A percentile compares a stretch with the other conserved stretches of the same genome.
Evolutionary conservation across 2,329 filamentous ascomycete genomes (phyloP).

Genomic region (Trichoderma atrobrunneum): DNA sequence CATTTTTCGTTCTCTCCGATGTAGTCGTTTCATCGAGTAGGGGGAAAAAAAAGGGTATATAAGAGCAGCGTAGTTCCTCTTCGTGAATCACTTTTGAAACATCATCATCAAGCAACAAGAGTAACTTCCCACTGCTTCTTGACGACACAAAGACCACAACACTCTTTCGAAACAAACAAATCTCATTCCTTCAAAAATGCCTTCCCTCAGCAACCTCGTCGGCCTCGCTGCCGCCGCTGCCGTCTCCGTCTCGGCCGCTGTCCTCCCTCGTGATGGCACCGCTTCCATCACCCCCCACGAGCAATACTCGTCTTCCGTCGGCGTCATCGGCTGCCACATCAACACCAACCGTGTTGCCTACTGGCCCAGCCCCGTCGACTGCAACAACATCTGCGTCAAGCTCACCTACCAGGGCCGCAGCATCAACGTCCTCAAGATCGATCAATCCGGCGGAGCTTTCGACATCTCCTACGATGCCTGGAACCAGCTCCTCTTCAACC

Average conservation of each 20-base stretch:
- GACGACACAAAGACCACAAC: background rate
- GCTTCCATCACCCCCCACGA: conserved; percentile 53
- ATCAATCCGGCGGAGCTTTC: conserved; percentile 53
- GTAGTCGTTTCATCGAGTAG: background rate
- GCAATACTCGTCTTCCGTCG: conserved; percentile 54
- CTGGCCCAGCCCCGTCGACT: conserved; percentile 53
- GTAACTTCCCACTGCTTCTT: background rate
- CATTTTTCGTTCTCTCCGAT: background rate
- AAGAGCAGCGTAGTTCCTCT: background rate
- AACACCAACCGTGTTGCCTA: conserved; percentile 60
- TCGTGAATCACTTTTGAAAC: background rate
- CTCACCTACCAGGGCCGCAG: conserved; percentile 47
- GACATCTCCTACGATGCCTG: conserved; percentile 62
- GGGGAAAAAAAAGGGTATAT: background rate
- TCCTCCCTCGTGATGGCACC: conserved; percentile 30
- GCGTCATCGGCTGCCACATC: conserved; percentile 59
- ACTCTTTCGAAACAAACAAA: conserved; percentile 1
- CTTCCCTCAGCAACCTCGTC: conserved; percentile 28
- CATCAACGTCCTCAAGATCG: conserved; percentile 57
- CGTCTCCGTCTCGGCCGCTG: conserved; percentile 28
- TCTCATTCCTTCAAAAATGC: conserved; percentile 28
- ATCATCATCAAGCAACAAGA: background rate
- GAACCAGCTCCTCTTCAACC: conserved; percentile 55
- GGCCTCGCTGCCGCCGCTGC: conserved; percentile 30
- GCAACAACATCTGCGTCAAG: conserved; percentile 56